These are phyloP conservation scores for Trichoderma reesei DNA, from an alignment of 495 filamentous ascomycete species.

Conservation along the genomic window DNA sequence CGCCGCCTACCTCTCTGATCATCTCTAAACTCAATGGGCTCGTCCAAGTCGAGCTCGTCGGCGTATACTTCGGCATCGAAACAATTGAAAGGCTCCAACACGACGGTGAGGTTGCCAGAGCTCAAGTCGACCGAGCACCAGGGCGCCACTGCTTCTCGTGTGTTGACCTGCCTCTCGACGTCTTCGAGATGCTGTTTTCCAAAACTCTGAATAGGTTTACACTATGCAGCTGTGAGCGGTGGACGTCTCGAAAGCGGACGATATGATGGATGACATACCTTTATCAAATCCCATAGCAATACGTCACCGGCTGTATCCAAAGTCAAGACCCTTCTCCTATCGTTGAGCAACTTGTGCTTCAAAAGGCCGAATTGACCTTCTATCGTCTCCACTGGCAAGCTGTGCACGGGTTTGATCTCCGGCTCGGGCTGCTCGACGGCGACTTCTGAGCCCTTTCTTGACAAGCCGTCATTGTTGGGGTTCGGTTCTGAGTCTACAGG, in stretches of 20 bases:
- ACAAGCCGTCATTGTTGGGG: slow-evolving; percentile 24
- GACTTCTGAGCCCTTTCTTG: slow-evolving; percentile 47
- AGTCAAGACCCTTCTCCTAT: slow-evolving; percentile 78
- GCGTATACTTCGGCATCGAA: slow-evolving; percentile 98
- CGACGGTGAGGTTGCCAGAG: slow-evolving; percentile 80
- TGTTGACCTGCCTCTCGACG: slow-evolving; percentile 80
- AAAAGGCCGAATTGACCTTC: slow-evolving; percentile 93
- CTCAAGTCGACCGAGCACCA: slow-evolving; percentile 94
- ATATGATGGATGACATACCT: slow-evolving; percentile 36
- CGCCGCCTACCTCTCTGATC: slow-evolving; percentile 78
- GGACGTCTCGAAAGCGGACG: neutral
- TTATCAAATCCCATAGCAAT: slow-evolving; percentile 87
- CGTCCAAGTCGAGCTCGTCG: slow-evolving; percentile 66
- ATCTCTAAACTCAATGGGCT: slow-evolving; percentile 70
- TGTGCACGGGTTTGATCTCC: slow-evolving; percentile 54
- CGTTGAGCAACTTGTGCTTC: slow-evolving; percentile 86
- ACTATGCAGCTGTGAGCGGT: slow-evolving; percentile 38
- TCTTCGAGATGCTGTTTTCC: slow-evolving; percentile 91
- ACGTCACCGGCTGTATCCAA: slow-evolving; percentile 94
- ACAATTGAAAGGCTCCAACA: slow-evolving; percentile 89
- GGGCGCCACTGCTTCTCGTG: slow-evolving; percentile 74
- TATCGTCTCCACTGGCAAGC: slow-evolving; percentile 75
- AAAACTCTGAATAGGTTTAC: slow-evolving; percentile 73
- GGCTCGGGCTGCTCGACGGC: slow-evolving; percentile 49
- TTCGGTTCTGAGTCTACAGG: slow-evolving; percentile 26